Conservation (phyloP, 441 rosid species). For the Biscutella auriculata region DNA sequence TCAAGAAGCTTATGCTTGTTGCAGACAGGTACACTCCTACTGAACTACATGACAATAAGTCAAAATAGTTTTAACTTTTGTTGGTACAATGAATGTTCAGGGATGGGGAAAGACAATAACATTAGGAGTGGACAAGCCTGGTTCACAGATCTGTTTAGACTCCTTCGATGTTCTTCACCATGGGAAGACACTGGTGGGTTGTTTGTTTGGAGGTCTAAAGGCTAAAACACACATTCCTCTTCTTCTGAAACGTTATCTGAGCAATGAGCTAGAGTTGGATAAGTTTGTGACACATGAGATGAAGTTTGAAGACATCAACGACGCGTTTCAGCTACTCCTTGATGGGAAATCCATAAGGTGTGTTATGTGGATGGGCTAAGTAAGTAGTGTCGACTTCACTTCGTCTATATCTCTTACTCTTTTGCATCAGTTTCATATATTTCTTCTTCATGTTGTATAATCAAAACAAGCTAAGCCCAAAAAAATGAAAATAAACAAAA, state of each 20-base stretch:
- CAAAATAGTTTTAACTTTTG: not conserved
- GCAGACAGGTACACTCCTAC: slow-evolving; percentile 53
- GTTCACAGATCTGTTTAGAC: slow-evolving; percentile 29
- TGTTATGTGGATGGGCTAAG: slow-evolving; percentile 61
- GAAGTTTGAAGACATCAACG: slow-evolving; percentile 56
- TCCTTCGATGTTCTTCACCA: slow-evolving; percentile 44
- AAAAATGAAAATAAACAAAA: not conserved
- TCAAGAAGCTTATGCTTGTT: slow-evolving; percentile 64
- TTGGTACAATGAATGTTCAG: slow-evolving; percentile 17
- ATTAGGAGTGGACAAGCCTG: slow-evolving; percentile 64
- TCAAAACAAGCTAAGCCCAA: not conserved
- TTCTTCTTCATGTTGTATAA: not conserved
- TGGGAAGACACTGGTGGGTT: slow-evolving; percentile 48
- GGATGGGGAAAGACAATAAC: slow-evolving; percentile 83
- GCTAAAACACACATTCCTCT: slow-evolving; percentile 67
- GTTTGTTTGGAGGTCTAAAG: slow-evolving; percentile 72
- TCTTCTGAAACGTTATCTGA: slow-evolving; percentile 49
- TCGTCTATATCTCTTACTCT: not conserved
- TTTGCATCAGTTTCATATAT: not conserved
- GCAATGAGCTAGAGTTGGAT: slow-evolving; percentile 64
- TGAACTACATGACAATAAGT: not conserved
- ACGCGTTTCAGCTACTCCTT: slow-evolving; percentile 49
- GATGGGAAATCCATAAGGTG: slow-evolving; percentile 55
- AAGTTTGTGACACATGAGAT: slow-evolving; percentile 74
- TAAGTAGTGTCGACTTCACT: slow-evolving; percentile 7